Evolutionary conservation across 164 flowering plant genomes (phyloP), one percentile per base, ranked within the genome.

Genomic region (Magnolia kwangsiensis): DNA sequence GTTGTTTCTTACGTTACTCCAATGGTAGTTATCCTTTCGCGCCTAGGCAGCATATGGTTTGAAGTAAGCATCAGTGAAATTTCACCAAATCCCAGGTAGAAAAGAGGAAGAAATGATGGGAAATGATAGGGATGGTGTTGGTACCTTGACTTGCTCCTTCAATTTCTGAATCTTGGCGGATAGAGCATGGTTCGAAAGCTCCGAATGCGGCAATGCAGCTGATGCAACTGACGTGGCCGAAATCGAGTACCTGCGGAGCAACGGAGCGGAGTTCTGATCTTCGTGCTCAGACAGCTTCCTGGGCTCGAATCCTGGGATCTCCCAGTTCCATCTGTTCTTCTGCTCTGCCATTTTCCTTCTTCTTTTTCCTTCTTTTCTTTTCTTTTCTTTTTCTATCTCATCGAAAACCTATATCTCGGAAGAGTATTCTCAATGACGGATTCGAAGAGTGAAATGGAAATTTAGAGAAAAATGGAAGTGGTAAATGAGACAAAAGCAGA

Each of bases 301-400:
- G 66, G 95, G 91, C 81, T 91, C 92, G 80, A 96, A 96, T 7
- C 98, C 98, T 61, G 87, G 76, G 31, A 96, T 96, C 80, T 96
- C 98, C 99, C 99, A 96, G 83, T 80, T 94, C 99, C 99, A 94
- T 78, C 92, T 76, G 79, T 82, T 90, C 83, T 77, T 86, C 83
- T 83, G 89, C 76, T 90, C 94, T 84, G 81, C 87, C 98, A 81
- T 67, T 27, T 69, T 18, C n/a, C n/a, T n/a, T 55, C 61, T 16
- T 55, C 18, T 11, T 55, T 16, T 55, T 55, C 3, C 61, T 37
- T 37, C 45, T 37, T 37, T 37, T 37, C 45, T 37, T 37, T 37
- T 37, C 45, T 37, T 37, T 37, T 37, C 45, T 37, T 37, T 37
- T 37, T 37, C 29, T 16, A 16, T 16, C 61, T 16, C 13, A 16